These are phyloP conservation scores for Agrocybe praecox DNA, from an alignment of 768 basidiomycete species.

Conservation along the genomic window DNA sequence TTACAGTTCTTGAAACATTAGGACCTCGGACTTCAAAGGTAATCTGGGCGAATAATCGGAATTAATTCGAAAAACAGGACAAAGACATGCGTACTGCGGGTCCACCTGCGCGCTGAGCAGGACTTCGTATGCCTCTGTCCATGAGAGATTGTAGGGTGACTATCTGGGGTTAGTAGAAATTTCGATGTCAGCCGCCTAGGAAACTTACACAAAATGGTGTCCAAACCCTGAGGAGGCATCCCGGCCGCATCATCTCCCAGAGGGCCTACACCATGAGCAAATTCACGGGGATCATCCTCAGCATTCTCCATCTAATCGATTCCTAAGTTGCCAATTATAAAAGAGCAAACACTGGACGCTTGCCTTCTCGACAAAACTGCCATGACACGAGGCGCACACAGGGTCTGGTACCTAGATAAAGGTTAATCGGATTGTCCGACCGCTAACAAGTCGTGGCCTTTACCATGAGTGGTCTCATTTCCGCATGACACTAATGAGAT, in stretches of 20 bases:
- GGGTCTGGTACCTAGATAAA: constrained; percentile 70
- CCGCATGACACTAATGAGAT: constrained; percentile 70
- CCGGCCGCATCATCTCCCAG: constrained; percentile 25
- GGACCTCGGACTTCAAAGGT: constrained; percentile 31
- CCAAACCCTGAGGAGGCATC: constrained; percentile 40
- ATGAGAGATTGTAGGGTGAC: constrained; percentile 38
- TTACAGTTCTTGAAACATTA: constrained; percentile 22
- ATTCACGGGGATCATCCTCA: constrained; percentile 74
- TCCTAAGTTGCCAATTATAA: constrained; percentile 1
- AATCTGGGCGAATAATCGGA: constrained; percentile 13
- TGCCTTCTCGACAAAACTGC: constrained; percentile 85
- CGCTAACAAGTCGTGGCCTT: not conserved
- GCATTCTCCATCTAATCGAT: constrained; percentile 69
- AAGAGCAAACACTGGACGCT: constrained; percentile 14
- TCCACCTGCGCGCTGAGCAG: constrained; percentile 11
- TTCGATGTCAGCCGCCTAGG: constrained; percentile 2
- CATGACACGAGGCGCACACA: constrained; percentile 79
- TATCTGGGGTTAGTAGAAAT: constrained; percentile 10
- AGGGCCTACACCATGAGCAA: constrained; percentile 39
- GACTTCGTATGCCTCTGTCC: constrained; percentile 32
- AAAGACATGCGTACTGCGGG: constrained; percentile 17
- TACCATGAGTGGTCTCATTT: constrained; percentile 90
- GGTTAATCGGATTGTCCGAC: not conserved
- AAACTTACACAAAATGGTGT: constrained; percentile 51
- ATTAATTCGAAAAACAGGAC: not conserved